Conservation (phyloP, 257 asterid genomes). For the Solanum pennellii region DNA sequence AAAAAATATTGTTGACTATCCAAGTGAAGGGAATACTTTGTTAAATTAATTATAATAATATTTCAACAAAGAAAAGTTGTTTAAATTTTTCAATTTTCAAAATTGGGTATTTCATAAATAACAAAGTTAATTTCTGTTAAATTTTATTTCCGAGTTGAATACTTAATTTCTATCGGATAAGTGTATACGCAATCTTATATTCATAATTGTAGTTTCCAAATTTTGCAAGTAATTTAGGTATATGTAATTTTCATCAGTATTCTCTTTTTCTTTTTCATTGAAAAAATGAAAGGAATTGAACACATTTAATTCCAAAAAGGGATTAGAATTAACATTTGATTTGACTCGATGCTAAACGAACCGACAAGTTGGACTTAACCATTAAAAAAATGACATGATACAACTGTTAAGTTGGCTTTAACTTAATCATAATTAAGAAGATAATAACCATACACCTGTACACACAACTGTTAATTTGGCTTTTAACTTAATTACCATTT, state of each 20-base stretch:
- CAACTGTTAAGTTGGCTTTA: not conserved
- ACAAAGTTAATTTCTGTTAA: not conserved
- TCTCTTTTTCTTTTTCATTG: not conserved
- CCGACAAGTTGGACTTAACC: not conserved
- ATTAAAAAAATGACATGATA: not conserved
- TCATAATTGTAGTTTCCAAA: not conserved
- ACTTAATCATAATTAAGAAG: not conserved
- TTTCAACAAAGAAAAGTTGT: not conserved
- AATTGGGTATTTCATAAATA: not conserved
- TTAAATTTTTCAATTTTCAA: not conserved
- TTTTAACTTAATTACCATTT: not conserved
- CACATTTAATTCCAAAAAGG: not conserved
- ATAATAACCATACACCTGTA: not conserved
- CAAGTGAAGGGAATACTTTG: not conserved
- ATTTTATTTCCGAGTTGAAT: not conserved
- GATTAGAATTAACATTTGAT: not conserved
- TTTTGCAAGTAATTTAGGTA: not conserved
- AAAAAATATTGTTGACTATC: not conserved
- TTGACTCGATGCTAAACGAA: not conserved
- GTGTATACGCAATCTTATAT: not conserved
- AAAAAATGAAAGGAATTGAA: not conserved
- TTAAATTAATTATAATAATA: not conserved
- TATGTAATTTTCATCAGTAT: not conserved
- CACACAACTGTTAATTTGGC: not conserved
- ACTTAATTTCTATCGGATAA: too few relatives aligned